Evolutionary conservation across 331 rosid genomes (phyloP).

Genomic region (Quercus lobata): DNA sequence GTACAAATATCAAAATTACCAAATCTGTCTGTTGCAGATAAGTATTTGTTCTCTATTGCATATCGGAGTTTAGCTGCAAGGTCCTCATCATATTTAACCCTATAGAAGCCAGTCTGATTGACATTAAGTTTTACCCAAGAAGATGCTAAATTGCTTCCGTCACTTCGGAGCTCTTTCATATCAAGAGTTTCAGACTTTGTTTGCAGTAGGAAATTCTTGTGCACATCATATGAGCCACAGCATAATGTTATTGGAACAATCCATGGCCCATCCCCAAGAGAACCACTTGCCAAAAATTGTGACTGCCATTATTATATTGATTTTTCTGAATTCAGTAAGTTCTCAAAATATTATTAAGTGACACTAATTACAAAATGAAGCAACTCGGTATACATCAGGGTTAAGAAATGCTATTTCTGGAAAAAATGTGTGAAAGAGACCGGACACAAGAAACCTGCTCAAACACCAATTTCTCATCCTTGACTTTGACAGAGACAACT

Average conservation of each 20-base stretch:
- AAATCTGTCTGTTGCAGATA: slow-evolving; percentile 41
- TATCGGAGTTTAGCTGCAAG: slow-evolving; percentile 17
- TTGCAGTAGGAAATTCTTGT: slow-evolving; percentile 37
- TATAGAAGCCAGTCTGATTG: no score
- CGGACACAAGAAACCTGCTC: slow-evolving; percentile 30
- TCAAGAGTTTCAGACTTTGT: slow-evolving; percentile 29
- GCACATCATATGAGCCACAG: slow-evolving; percentile 37
- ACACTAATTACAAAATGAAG: background rate
- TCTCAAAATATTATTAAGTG: background rate
- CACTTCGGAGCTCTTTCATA: slow-evolving; percentile 17
- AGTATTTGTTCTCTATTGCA: slow-evolving; percentile 32
- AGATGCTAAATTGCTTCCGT: background rate
- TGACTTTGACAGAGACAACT: slow-evolving; percentile 35
- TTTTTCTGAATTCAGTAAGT: background rate
- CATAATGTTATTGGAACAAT: slow-evolving; percentile 49
- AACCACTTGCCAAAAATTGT: slow-evolving; percentile 42
- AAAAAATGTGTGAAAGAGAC: background rate
- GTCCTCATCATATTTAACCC: no score
- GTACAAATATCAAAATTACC: slow-evolving; percentile 21
- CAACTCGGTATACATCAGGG: background rate
- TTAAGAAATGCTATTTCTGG: background rate
- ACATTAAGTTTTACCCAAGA: no score
- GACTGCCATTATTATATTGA: slow-evolving; percentile 29
- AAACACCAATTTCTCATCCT: slow-evolving; percentile 34
- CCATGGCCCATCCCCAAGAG: slow-evolving; percentile 43